A percentile compares a stretch with the other conserved stretches of the same genome.
Evolutionary conservation across 129 eudicot species (phyloP).

Genomic region (Logfia minima): DNA sequence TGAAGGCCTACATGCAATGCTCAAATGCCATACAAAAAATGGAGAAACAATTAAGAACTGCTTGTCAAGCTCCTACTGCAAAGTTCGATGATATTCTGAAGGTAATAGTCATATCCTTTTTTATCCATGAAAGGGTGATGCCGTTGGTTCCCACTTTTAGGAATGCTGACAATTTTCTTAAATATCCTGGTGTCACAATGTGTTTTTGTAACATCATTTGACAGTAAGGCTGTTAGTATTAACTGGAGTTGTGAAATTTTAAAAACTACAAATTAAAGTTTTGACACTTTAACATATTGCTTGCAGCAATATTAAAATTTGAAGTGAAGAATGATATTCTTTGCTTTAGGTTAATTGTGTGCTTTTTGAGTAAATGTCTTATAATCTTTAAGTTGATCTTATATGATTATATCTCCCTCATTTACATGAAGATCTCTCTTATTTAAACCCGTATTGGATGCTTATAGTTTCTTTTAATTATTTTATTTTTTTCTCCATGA

Average conservation of each 20-base stretch:
- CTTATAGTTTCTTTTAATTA: not conserved
- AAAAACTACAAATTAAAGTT: not conserved
- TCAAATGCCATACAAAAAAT: slow-evolving; percentile 70
- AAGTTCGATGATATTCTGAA: slow-evolving; percentile 66
- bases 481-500: not conserved
- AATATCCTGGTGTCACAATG: not conserved
- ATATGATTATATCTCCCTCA: not conserved
- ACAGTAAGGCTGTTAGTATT: not conserved
- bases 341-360: not conserved
- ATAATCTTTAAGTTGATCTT: not conserved
- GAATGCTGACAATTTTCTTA: slow-evolving; percentile 3
- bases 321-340: not conserved
- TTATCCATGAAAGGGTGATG: not conserved
- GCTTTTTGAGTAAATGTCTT: not conserved
- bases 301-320: not conserved
- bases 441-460: not conserved
- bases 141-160: not conserved
- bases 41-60: slow-evolving; percentile 85
- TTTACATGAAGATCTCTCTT: not conserved
- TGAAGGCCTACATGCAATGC: slow-evolving; percentile 86
- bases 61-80: slow-evolving; percentile 81
- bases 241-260: not conserved
- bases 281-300: not conserved
- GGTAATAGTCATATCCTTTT: slow-evolving; percentile 43
- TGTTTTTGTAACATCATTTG: slow-evolving; percentile 23